phyloP scores from a whole-genome alignment of 164 flowering plant species.

The Magnolia sinica region DNA sequence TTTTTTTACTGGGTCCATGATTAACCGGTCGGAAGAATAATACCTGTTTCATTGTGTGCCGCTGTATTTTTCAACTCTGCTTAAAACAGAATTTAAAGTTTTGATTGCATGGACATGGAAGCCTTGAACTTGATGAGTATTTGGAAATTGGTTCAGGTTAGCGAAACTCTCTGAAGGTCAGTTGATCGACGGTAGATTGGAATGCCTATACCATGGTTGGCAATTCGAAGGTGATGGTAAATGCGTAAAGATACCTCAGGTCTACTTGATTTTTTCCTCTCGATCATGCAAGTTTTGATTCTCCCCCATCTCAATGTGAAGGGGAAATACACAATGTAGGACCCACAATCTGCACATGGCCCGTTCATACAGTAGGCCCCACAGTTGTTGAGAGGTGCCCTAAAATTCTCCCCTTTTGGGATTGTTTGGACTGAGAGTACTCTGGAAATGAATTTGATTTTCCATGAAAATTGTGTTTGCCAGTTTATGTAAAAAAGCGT shows the following conservation, averaged over 20 bases:
- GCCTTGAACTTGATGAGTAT: conserved; percentile 2
- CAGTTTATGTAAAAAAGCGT: not conserved
- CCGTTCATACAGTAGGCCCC: not conserved
- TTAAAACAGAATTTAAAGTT: not conserved
- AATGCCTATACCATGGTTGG: conserved; percentile 98
- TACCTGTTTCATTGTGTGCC: not conserved
- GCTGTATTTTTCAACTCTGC: not conserved
- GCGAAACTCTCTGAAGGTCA: conserved; percentile 97
- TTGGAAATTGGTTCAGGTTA: conserved; percentile 41
- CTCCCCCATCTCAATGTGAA: not conserved
- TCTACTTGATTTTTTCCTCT: conserved; percentile 16
- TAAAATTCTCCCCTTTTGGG: not conserved
- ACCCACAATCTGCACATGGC: not conserved
- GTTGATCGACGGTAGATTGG: conserved; percentile 75
- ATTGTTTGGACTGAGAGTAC: not conserved
- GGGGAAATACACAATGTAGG: not conserved
- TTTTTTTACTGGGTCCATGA: no score
- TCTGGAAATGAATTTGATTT: not conserved
- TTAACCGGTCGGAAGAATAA: not conserved
- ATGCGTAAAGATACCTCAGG: conserved; percentile 97
- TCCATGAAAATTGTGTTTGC: not conserved
- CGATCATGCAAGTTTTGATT: not conserved
- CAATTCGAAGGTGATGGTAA: conserved; percentile 85
- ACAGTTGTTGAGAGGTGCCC: not conserved
- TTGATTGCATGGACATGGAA: conserved; percentile 4